phyloP scores from a whole-genome alignment of 441 rosid genomes.

The Populus tomentosa region DNA sequence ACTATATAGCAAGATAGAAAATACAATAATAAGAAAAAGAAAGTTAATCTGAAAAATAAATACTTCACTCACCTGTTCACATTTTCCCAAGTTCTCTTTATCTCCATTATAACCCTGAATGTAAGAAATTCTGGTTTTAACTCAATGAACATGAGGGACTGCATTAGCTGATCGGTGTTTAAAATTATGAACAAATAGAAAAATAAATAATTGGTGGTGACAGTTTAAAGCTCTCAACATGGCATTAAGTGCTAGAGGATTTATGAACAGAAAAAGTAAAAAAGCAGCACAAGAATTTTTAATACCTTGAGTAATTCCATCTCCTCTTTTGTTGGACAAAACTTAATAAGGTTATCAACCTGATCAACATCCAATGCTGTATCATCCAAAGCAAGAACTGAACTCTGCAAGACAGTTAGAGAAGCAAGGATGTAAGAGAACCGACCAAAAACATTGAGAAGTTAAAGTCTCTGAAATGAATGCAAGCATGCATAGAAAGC shows the following conservation, averaged over 20 bases:
- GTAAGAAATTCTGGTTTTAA: conserved; percentile 6
- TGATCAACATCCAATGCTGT: conserved; percentile 85
- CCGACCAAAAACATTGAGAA: conserved; percentile 7
- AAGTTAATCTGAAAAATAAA: conserved; percentile 2
- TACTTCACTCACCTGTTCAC: conserved; percentile 68
- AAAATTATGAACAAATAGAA: background rate
- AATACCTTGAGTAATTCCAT: conserved; percentile 76
- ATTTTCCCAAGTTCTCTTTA: conserved; percentile 78
- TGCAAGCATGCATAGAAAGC: background rate
- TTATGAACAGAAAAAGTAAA: background rate
- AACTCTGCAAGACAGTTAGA: conserved; percentile 47
- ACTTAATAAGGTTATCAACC: conserved; percentile 86
- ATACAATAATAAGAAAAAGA: background rate
- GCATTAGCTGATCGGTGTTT: background rate
- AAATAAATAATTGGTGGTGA: background rate
- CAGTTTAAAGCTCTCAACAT: background rate
- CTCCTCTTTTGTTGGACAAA: conserved; percentile 98
- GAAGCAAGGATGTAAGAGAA: conserved; percentile 23
- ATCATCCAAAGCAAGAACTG: conserved; percentile 82
- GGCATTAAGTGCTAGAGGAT: background rate
- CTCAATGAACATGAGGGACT: background rate
- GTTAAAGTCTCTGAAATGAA: conserved; percentile 1
- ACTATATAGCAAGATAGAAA: background rate
- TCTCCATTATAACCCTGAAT: conserved; percentile 71
- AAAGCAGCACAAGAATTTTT: background rate